phyloP scores from a whole-genome alignment of 2,329 filamentous ascomycete species.

The Ascocoryne sarcoides region DNA sequence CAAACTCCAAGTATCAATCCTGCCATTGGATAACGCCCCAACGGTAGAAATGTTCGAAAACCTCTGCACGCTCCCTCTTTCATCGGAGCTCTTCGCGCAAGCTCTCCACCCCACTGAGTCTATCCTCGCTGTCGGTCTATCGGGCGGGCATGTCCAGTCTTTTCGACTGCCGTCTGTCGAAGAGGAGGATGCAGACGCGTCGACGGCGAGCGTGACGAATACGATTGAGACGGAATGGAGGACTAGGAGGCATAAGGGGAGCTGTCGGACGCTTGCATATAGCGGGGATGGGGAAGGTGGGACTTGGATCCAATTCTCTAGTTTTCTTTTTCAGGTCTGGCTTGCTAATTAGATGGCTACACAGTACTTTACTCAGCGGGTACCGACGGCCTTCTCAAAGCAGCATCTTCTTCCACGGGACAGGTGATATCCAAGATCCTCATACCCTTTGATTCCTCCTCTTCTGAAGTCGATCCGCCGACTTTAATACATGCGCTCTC shows the following conservation, averaged over 20 bases:
- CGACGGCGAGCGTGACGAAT: constrained; percentile 48
- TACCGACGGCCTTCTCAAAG: constrained; percentile 48
- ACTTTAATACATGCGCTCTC: constrained; percentile 76
- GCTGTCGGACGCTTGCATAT: constrained; percentile 76
- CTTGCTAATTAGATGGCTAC: neutral
- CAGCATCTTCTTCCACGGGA: constrained; percentile 49
- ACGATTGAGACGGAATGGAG: constrained; percentile 78
- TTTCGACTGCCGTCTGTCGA: constrained; percentile 60
- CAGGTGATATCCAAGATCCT: constrained; percentile 73
- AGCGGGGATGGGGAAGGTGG: constrained; percentile 65
- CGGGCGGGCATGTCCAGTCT: constrained; percentile 76
- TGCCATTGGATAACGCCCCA: constrained; percentile 9
- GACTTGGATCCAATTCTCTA: constrained; percentile 19
- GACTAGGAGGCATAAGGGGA: constrained; percentile 86
- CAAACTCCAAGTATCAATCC: too few species aligned
- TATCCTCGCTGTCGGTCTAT: constrained; percentile 76
- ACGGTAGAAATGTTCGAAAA: constrained; percentile 48
- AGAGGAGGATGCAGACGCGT: constrained; percentile 41
- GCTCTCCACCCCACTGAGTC: constrained; percentile 78
- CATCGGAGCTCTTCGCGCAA: constrained; percentile 80
- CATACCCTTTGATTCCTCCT: constrained; percentile 47
- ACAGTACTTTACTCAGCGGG: constrained; percentile 54
- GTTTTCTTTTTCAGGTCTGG: neutral
- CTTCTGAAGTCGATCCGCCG: constrained; percentile 51
- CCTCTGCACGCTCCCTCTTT: constrained; percentile 79